Conservation (phyloP, 2,329 filamentous ascomycete species). For the Diaporthe sp. region DNA sequence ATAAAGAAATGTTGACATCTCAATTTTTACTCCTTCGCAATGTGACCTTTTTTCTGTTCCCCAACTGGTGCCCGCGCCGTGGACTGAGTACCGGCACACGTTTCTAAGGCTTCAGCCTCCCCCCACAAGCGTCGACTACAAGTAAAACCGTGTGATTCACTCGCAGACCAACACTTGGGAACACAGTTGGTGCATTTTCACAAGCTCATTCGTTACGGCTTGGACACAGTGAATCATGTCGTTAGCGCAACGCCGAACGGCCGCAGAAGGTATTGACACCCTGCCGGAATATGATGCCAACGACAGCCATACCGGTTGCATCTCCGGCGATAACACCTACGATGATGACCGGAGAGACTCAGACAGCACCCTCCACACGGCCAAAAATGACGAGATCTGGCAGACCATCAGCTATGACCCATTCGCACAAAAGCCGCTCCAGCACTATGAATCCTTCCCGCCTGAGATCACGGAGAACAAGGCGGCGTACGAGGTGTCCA, state of each 20-base stretch:
- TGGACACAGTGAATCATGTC: slow-evolving; percentile 19
- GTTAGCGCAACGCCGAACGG: slow-evolving; percentile 33
- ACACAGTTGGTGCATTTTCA: not conserved
- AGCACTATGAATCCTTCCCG: slow-evolving; percentile 28
- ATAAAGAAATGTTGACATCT: not conserved
- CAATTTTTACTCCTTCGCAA: not conserved
- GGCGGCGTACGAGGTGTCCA: slow-evolving; percentile 46
- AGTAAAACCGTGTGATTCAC: not conserved
- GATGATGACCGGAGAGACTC: not conserved
- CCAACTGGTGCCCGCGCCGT: not conserved
- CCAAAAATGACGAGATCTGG: slow-evolving; percentile 30
- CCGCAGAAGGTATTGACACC: slow-evolving; percentile 26
- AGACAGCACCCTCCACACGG: not conserved
- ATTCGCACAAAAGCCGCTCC: slow-evolving; percentile 14
- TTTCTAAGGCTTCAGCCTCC: not conserved
- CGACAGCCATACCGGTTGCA: not conserved
- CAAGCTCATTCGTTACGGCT: not conserved
- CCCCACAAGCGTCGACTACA: not conserved
- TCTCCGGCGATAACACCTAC: not conserved
- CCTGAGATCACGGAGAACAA: slow-evolving; percentile 33
- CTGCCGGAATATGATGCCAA: not conserved
- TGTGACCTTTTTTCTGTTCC: not conserved
- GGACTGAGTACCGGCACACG: not conserved
- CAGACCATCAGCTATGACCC: slow-evolving; percentile 32
- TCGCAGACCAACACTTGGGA: not conserved